Base-by-base conservation (phyloP, 768 basidiomycete genomes). In the Cyclocybe aegerita region DNA sequence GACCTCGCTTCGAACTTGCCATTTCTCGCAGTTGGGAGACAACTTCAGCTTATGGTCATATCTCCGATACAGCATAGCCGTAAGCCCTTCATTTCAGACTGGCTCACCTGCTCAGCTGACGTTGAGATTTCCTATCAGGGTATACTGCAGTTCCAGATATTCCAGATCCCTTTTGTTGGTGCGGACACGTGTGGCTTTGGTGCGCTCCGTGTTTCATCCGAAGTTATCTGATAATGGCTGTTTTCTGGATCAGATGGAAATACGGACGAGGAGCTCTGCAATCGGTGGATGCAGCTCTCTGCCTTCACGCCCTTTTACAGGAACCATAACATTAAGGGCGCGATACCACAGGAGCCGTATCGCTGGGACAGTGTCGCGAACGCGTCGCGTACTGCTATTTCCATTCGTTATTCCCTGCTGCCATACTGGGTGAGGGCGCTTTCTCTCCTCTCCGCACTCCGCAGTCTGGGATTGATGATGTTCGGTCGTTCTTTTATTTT, bases 231-330 rank as follows among this genome's bases (percentile, higher is more conserved):
- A 33, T 50, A 41, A 39, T 14, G 14, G 32, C 51, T 40, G 15
- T 34, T 35, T 48, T 43, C 43, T 35, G 36, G 41, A 39, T 54
- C 50, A 74, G 70, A 73, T 53, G 80, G 72, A 2, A 90, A 91
- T 63, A 83, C 85, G 7, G 80, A 89, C 57, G 90, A 92, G 65
- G 88, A 91, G 63, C 75, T 93, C 8, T 88, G 88, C 67, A 85
- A 83, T 54, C 79, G 90, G 12, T 93, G 90, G 90, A 90, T 89
- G 88, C 83, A 86, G 63, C 76, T 91, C n/a, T 76, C 86, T 3
- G 90, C 89, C 1, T 92, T 92, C 64, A 78, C 79, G 23, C 90
- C 90, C 4, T 93, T 93, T 74, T 90, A 82, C 65, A 74, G 90
- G 45, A 93, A 92, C 64, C 90, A 92, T 64, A 88, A 88, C 54